Evolutionary conservation across 352 stramenopile species (phyloP), one percentile per base, ranked within the genome.

Genomic region (Globisporangium camurandrum): DNA sequence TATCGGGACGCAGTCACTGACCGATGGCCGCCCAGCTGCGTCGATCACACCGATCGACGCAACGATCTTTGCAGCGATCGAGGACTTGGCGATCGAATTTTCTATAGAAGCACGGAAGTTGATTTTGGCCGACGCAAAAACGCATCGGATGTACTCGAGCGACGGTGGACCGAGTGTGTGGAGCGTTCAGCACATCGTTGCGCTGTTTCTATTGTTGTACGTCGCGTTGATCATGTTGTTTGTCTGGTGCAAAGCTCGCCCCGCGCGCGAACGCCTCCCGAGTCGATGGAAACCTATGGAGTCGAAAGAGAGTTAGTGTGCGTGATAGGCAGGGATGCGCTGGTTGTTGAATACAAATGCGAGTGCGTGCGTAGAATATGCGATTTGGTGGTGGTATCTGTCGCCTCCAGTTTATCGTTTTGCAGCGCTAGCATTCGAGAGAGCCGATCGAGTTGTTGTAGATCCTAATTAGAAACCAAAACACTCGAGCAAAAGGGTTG

Each of bases 271-370:
- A 62, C 71, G 80, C 26, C 59, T 92, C 63, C 80, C 80, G 7
- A 89, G 77, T 67, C 77, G 80, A 26, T 88, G 74, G 71, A 88
- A 89, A 58, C 73, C 73, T 38, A 72, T 87, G 39, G 75, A 86
- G 33, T 71, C 71, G 22, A 89, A 89, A 51, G 65, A 89, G 37
- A 86, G 67, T 26, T 89, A 57, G 51, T 19, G 16, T n/a, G n/a
- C n/a, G n/a, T n/a, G n/a, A n/a, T n/a, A n/a, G n/a, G n/a, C n/a
- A n/a, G n/a, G n/a, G n/a, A n/a, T n/a, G n/a, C n/a, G n/a, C n/a
- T n/a, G n/a, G n/a, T n/a, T n/a, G n/a, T n/a, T n/a, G n/a, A n/a
- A n/a, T n/a, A n/a, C n/a, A n/a, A n/a, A n/a, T n/a, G n/a, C n/a
- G n/a, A n/a, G n/a, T n/a, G n/a, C n/a, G n/a, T n/a, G n/a, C n/a